These are phyloP conservation scores for Bromus sterilis DNA, from an alignment of 176 grass and related monocot genomes.

Conservation along the genomic window DNA sequence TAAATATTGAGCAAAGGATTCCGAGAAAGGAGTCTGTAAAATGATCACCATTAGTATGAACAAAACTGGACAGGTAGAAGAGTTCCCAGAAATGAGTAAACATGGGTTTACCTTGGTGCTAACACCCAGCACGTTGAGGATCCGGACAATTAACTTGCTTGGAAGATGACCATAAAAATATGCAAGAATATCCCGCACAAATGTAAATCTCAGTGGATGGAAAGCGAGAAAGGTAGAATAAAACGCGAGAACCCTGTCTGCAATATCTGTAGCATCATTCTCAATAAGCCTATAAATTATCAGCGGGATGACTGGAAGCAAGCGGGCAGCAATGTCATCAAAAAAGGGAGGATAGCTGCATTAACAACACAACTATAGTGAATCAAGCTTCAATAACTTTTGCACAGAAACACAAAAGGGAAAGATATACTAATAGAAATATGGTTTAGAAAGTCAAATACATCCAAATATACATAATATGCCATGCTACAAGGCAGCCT, in stretches of 20 bases:
- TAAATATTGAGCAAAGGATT: slow-evolving; percentile 71
- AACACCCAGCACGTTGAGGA: slow-evolving; percentile 77
- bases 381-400: slow-evolving; percentile 18
- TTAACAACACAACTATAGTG: slow-evolving; percentile 22
- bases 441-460: slow-evolving; percentile 24
- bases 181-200: slow-evolving; percentile 96
- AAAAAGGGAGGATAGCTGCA: slow-evolving; percentile 94
- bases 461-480: neutral
- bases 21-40: slow-evolving; percentile 81
- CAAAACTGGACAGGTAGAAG: slow-evolving; percentile 1
- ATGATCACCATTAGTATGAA: slow-evolving; percentile 12
- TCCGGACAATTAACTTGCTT: slow-evolving; percentile 74
- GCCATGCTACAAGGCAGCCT: slow-evolving; percentile 6
- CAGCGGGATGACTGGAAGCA: slow-evolving; percentile 82
- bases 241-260: slow-evolving; percentile 79
- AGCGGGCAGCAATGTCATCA: slow-evolving; percentile 90
- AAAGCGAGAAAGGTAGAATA: slow-evolving; percentile 82
- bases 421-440: neutral
- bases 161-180: slow-evolving; percentile 95
- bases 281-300: slow-evolving; percentile 99
- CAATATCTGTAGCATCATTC: slow-evolving; percentile 77
- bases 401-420: slow-evolving; percentile 19
- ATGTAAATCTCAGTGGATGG: slow-evolving; percentile 92
- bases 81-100: slow-evolving; percentile 9
- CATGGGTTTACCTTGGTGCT: slow-evolving; percentile 63